Evolutionary conservation across 257 asterid genomes (phyloP), one percentile per base, ranked within the genome.

Genomic region (Jaltomata sinuosa): DNA sequence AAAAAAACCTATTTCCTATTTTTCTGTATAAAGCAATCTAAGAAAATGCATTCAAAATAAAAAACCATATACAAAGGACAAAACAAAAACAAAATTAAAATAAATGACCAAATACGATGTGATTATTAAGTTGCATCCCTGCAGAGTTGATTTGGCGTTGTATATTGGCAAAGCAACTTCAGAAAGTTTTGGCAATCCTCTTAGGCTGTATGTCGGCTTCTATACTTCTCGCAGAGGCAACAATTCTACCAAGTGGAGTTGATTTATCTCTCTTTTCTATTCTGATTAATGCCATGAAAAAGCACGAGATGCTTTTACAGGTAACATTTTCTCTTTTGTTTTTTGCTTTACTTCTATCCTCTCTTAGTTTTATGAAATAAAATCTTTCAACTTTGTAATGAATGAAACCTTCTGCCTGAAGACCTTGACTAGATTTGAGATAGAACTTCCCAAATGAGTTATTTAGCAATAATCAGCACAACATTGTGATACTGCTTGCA

Each of bases 191-290:
- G 87, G 95, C 98, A 19, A 69, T 94, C 74, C 16, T 90, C 38
- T 86, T 93, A 91, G 98, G 98, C 84, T 89, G 92, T 91, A 88
- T 94, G 89, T 91, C 95, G 10, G 93, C 81, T 81, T 95, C 98
- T 80, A 93, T 92, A 87, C 98, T 94, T 84, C 88, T 93, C 0
- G 98, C 98, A 6, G 98, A 94, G 91, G 97, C 97, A 88, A 94
- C 98, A 54, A 90, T 94, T 79, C 89, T 94, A 34, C 95, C 94
- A 36, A 92, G 67, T 85, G 92, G 89, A 77, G 92, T 94, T 82
- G 91, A 94, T 88, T 90, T 94, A 84, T 94, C 95, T 87, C 93
- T 93, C 82, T 92, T 94, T 93, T 94, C 98, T 29, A 64, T 94
- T 82, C 88, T 91, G 74, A 87, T 94, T 50, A 94, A 92, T 86